Conservation (phyloP, 352 stramenopile species). For the Globisporangium heterothallicum region DNA sequence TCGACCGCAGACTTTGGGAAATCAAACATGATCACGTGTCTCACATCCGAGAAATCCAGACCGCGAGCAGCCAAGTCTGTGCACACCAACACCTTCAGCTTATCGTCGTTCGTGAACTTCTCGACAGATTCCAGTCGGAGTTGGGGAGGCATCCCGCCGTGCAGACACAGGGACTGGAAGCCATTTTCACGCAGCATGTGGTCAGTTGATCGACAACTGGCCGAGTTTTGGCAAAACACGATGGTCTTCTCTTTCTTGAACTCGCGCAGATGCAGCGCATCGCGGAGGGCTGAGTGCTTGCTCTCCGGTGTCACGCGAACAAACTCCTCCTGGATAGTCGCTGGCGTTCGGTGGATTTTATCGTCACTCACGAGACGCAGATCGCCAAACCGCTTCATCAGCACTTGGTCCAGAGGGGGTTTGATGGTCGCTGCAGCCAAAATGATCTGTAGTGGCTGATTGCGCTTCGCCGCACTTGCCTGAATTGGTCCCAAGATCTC, state of each 20-base stretch:
- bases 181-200: constrained; percentile 81
- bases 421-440: constrained; percentile 70
- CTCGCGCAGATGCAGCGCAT: constrained; percentile 39
- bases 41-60: constrained; percentile 87
- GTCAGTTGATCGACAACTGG: constrained; percentile 70
- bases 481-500: constrained; percentile 60
- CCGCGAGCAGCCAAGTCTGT: constrained; percentile 91
- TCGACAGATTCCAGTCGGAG: constrained; percentile 53
- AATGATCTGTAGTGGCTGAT: constrained; percentile 52
- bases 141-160: constrained; percentile 64
- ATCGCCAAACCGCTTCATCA: constrained; percentile 64
- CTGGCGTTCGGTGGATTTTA: constrained; percentile 66
- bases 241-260: constrained; percentile 47
- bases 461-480: constrained; percentile 53
- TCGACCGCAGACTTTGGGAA: constrained; percentile 90
- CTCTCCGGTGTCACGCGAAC: constrained; percentile 50
- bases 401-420: constrained; percentile 60
- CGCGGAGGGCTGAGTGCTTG: constrained; percentile 68
- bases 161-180: constrained; percentile 57
- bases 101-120: constrained; percentile 35
- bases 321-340: constrained; percentile 58
- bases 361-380: constrained; percentile 58
- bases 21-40: constrained; percentile 92
- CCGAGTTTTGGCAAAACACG: constrained; percentile 72
- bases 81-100: constrained; percentile 84